phyloP scores from a whole-genome alignment of 2,329 filamentous ascomycete genomes.

The Aspergillus sp. region DNA sequence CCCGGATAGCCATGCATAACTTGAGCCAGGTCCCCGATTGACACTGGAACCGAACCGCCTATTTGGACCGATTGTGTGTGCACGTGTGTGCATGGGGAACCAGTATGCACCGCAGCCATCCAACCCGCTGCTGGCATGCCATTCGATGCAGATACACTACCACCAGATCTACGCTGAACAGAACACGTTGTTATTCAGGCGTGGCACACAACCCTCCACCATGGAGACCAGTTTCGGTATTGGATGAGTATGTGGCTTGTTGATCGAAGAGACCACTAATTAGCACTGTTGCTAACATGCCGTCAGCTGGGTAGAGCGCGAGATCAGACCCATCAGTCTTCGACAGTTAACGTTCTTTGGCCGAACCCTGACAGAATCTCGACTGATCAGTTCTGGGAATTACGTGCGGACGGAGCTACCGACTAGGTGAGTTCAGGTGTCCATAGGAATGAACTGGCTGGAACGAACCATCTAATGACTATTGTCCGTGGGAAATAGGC shows the following conservation, averaged over 20 bases:
- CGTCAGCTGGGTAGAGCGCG: conserved; percentile 78
- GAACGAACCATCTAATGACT: too few species aligned
- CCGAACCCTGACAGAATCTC: conserved; percentile 78
- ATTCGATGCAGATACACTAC: conserved; percentile 16
- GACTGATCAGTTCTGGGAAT: conserved; percentile 89
- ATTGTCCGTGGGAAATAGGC: conserved; percentile 39
- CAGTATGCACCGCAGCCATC: conserved; percentile 30
- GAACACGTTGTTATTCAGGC: conserved; percentile 19
- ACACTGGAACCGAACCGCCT: background rate
- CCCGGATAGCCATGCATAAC: conserved; percentile 12
- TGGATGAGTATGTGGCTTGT: conserved; percentile 48
- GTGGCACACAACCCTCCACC: conserved; percentile 37
- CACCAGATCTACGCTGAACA: background rate
- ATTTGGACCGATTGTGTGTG: conserved; percentile 1
- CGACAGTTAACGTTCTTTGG: conserved; percentile 97
- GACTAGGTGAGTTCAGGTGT: conserved; percentile 51
- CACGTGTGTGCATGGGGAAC: conserved; percentile 20
- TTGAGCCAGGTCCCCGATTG: conserved; percentile 6
- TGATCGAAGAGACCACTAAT: conserved; percentile 1
- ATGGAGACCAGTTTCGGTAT: conserved; percentile 51
- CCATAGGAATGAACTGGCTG: too few species aligned
- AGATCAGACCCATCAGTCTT: conserved; percentile 89
- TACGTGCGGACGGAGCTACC: conserved; percentile 94
- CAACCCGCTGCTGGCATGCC: conserved; percentile 25
- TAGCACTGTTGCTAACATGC: conserved; percentile 4